Evolutionary conservation across 129 eudicot genomes (phyloP), one percentile per base, ranked within the genome.

Genomic region (Scalesia atractyloides): DNA sequence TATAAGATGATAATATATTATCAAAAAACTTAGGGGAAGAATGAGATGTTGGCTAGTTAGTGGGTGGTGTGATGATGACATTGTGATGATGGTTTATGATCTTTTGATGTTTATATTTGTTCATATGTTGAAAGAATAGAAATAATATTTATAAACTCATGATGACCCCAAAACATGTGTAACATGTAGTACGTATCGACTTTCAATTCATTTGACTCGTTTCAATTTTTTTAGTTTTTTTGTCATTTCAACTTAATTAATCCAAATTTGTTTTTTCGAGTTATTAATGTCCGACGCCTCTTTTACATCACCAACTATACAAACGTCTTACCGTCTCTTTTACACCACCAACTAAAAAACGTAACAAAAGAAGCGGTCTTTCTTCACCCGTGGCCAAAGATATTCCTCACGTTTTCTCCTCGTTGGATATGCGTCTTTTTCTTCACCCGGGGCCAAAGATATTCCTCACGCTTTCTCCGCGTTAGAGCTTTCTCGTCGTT

Each of bases 121-220:
- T 70, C 66, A 77, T 77, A 77, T 77, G 81, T 77, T 77, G 76
- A 17, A 70, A 62, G 53, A 70, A 77, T 72, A 70, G 71, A 69
- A 62, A 77, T 76, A 76, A 76, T 76, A 76, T 66, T 49, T n/a
- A 56, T 19, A 56, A 60, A 30, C 15, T 0, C 44, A 60, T 60
- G 66, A 60, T 60, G 66, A 14, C 65, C 43, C 18, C 61, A 54
- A 17, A 20, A 20, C 62, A 60, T 30, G 66, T 60, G 5, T 60
- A 13, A 11, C 7, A 3, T n/a, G 33, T 26, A n/a, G n/a, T 13
- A 17, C 26, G 26, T 60, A 1, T 30, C 4, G 14, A 60, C 66
- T 14, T 30, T 30, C 15, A 60, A 30, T 44, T 7, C 15, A 3
- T 60, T 60, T 60, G 4, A 30, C 44, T 15, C 1, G 5, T 30